Conservation (phyloP, 2,329 filamentous ascomycete species). For the Paraphoma sp. region DNA sequence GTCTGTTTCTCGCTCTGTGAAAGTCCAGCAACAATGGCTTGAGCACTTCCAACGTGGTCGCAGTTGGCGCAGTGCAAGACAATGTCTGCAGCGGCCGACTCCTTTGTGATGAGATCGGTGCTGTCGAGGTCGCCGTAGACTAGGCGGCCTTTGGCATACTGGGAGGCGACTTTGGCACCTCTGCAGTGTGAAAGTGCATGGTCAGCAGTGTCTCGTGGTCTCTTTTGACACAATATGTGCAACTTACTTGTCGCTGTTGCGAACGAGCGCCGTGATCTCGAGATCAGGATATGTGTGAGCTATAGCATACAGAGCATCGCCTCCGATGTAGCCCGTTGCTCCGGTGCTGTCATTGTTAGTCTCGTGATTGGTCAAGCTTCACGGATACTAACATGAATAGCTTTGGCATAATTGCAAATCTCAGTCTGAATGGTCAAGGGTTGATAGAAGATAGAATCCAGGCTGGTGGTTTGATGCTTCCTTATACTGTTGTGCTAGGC, state of each 20-base stretch:
- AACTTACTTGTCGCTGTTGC: slow-evolving; percentile 52
- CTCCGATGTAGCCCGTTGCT: slow-evolving; percentile 43
- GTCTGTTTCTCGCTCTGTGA: slow-evolving; percentile 54
- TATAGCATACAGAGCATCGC: slow-evolving; percentile 43
- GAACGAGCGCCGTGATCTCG: slow-evolving; percentile 57
- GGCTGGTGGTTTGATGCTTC: not conserved
- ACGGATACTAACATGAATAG: slow-evolving; percentile 31
- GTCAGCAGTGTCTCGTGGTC: too few species aligned
- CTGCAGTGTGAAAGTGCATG: too few species aligned
- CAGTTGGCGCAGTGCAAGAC: slow-evolving; percentile 45
- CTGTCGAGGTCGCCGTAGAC: slow-evolving; percentile 56
- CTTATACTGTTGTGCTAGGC: not conserved
- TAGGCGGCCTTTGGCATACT: slow-evolving; percentile 57
- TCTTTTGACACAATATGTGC: too few species aligned
- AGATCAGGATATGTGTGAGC: slow-evolving; percentile 57
- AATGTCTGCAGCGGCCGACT: slow-evolving; percentile 38
- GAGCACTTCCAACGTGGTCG: slow-evolving; percentile 33
- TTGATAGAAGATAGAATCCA: not conserved
- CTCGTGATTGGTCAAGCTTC: not conserved
- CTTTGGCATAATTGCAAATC: slow-evolving; percentile 28
- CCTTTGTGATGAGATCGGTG: slow-evolving; percentile 32
- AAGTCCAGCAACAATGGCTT: slow-evolving; percentile 35
- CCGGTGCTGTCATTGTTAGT: slow-evolving; percentile 30
- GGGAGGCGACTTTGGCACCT: slow-evolving; percentile 53
- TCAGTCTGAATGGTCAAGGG: not conserved